A percentile compares a stretch with the other conserved stretches of the same genome.
Evolutionary conservation across 2,329 filamentous ascomycete species (phyloP).

Genomic region (Bretziella fagacearum): DNA sequence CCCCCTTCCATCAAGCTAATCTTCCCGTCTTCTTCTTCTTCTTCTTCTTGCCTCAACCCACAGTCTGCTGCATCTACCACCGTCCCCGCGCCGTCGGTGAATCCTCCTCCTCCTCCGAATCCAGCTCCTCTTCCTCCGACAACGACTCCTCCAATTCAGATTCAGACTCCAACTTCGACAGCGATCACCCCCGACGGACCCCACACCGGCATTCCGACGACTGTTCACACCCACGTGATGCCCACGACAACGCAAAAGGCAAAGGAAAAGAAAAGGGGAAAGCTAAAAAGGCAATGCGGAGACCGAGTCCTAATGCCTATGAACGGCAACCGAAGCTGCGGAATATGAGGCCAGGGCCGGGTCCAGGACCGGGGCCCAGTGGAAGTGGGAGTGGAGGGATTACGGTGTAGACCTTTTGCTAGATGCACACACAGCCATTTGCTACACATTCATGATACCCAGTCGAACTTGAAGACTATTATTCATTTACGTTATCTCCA

Average conservation of each 20-base stretch:
- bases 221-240: too few species aligned
- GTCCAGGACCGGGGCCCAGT: neutral
- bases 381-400: neutral
- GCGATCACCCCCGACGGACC: conserved; percentile 16
- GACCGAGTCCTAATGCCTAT: conserved; percentile 64
- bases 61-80: conserved; percentile 99
- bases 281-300: conserved; percentile 22
- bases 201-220: neutral
- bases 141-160: conserved; percentile 31
- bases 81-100: conserved; percentile 67
- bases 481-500: too few species aligned
- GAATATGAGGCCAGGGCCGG: neutral
- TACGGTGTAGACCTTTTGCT: too few species aligned
- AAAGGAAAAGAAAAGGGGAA: conserved; percentile 27
- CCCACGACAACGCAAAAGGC: conserved; percentile 22
- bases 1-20: neutral
- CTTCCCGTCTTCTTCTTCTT: neutral
- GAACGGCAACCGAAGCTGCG: conserved; percentile 42
- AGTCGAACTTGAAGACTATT: too few species aligned
- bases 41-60: neutral
- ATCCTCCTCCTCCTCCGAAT: conserved; percentile 40
- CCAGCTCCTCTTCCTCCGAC: conserved; percentile 26
- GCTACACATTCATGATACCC: too few species aligned
- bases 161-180: conserved; percentile 25
- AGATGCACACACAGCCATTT: too few species aligned